Evolutionary conservation across 768 basidiomycete genomes (phyloP).

Genomic region (Butyriboletus loyo): DNA sequence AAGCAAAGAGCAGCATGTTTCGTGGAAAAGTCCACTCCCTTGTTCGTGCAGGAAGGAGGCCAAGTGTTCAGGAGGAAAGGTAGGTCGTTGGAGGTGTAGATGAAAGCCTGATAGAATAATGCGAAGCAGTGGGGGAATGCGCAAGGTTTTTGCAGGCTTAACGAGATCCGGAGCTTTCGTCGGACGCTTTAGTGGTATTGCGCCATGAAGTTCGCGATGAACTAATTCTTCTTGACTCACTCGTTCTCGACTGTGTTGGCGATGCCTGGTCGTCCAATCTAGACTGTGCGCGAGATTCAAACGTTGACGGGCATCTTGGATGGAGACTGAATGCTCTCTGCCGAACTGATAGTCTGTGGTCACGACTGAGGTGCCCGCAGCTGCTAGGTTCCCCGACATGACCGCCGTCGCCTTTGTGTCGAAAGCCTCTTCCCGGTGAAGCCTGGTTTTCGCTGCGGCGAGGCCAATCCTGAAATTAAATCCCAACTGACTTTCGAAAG

Average conservation of each 20-base stretch:
- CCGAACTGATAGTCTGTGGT: constrained; percentile 63
- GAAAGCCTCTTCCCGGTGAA: constrained; percentile 80
- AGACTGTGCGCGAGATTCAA: constrained; percentile 67
- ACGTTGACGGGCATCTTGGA: constrained; percentile 68
- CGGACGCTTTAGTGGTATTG: constrained; percentile 28
- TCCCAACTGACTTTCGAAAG: constrained; percentile 74
- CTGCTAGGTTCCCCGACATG: constrained; percentile 24
- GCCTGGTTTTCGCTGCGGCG: constrained; percentile 65
- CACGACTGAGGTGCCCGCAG: constrained; percentile 33
- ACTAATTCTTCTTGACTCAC: constrained; percentile 47
- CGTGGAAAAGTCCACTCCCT: constrained; percentile 64
- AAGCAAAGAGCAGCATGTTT: constrained; percentile 74
- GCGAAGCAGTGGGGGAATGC: constrained; percentile 68
- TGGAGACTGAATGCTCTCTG: constrained; percentile 60
- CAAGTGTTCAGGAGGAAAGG: constrained; percentile 53
- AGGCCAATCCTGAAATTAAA: constrained; percentile 71
- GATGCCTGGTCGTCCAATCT: constrained; percentile 65
- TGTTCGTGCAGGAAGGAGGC: constrained; percentile 62
- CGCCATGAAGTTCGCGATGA: constrained; percentile 43
- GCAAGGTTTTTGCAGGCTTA: constrained; percentile 31
- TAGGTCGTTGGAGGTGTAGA: constrained; percentile 55
- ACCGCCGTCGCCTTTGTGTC: constrained; percentile 73
- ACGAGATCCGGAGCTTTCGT: constrained; percentile 45
- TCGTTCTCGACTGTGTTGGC: constrained; percentile 45
- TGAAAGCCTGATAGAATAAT: constrained; percentile 55